Conservation (phyloP, 2,329 filamentous ascomycete genomes). For the Hymenotorrendiella dingleyae region DNA sequence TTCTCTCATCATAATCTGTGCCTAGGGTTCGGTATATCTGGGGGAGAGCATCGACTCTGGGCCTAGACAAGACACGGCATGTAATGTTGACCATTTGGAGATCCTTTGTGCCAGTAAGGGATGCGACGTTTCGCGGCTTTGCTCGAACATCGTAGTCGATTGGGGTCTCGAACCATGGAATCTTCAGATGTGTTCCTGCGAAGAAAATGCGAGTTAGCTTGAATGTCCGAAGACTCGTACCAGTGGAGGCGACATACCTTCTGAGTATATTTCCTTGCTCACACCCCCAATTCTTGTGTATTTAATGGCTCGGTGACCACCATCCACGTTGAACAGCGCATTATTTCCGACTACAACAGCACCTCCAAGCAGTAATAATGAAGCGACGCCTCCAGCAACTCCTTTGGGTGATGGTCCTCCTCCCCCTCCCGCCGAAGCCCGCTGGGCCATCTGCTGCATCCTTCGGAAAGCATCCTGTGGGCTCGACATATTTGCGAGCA, state of each 20-base stretch:
- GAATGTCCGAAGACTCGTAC: background rate
- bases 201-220: conserved; percentile 8
- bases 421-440: conserved; percentile 45
- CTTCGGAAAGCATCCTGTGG: conserved; percentile 62
- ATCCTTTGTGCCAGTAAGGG: conserved; percentile 96
- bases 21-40: conserved; percentile 97
- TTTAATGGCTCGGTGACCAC: conserved; percentile 98
- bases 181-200: conserved; percentile 80
- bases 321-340: conserved; percentile 78
- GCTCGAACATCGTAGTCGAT: conserved; percentile 97
- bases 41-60: conserved; percentile 79
- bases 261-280: conserved; percentile 89
- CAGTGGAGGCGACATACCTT: conserved; percentile 55
- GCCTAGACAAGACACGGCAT: conserved; percentile 94
- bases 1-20: conserved; percentile 92
- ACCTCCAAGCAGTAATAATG: conserved; percentile 47
- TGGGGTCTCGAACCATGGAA: conserved; percentile 97
- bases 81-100: conserved; percentile 99
- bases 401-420: conserved; percentile 39
- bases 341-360: conserved; percentile 47
- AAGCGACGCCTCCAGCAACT: conserved; percentile 47
- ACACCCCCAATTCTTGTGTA: conserved; percentile 91
- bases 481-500: conserved; percentile 31
- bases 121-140: conserved; percentile 93
- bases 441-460: conserved; percentile 53